Conservation (phyloP, 139 green algal genomes). For the Chlorella vulgaris region DNA sequence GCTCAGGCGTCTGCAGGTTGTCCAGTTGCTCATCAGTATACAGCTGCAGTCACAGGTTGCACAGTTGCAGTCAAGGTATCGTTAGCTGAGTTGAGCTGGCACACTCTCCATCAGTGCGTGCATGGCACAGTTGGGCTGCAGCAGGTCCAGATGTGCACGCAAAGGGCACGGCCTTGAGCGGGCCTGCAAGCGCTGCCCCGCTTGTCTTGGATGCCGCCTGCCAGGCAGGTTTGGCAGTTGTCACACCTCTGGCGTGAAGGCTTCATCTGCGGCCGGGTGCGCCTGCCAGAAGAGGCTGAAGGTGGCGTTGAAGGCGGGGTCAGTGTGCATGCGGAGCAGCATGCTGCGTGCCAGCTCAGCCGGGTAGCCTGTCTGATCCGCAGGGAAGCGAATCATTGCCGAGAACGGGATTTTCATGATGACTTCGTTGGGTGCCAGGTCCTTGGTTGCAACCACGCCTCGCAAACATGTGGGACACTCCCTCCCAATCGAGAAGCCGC, state of each 20-base stretch:
- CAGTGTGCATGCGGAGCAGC: background rate
- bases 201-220: too few species aligned
- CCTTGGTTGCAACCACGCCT: background rate
- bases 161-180: too few species aligned
- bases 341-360: background rate
- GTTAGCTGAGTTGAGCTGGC: too few species aligned
- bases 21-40: background rate
- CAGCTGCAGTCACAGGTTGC: constrained; percentile 3
- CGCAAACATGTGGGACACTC: constrained; percentile 1
- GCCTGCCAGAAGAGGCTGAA: constrained; percentile 6
- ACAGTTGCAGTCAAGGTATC: background rate
- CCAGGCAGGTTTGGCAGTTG: too few species aligned
- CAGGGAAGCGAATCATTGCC: background rate
- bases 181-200: too few species aligned
- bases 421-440: background rate
- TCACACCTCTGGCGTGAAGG: background rate
- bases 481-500: background rate
- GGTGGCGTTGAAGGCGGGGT: background rate
- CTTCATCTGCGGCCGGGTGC: background rate
- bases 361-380: too few species aligned
- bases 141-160: too few species aligned
- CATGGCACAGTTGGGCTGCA: too few species aligned
- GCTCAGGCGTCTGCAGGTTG: background rate
- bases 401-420: background rate
- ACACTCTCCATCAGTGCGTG: too few species aligned